Percentiles rank a stretch among this genome's conserved stretches.
Evolutionary conservation across 1,139 yeast species (phyloP).

Genomic region (Geotrichum candidum): DNA sequence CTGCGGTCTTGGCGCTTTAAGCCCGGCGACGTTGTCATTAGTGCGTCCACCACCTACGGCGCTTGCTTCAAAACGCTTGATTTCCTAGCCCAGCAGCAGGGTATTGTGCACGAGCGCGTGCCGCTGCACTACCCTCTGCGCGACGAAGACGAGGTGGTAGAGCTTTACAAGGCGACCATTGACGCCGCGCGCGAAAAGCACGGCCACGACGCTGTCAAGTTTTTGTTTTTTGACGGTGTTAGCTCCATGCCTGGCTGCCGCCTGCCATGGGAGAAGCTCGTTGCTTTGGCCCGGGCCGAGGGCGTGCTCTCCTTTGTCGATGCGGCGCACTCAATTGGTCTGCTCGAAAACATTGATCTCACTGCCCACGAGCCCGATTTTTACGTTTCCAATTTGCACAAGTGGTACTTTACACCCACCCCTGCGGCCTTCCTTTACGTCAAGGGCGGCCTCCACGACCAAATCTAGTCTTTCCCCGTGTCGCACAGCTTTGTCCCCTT

Average conservation of each 20-base stretch:
- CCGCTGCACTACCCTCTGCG: slow-evolving; percentile 44
- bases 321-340: slow-evolving; percentile 68
- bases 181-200: slow-evolving; percentile 18
- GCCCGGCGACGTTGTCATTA: slow-evolving; percentile 50
- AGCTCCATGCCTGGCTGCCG: slow-evolving; percentile 59
- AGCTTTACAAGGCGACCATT: slow-evolving; percentile 37
- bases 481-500: slow-evolving; percentile 32
- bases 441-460: slow-evolving; percentile 44
- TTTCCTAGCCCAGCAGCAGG: slow-evolving; percentile 42
- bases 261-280: slow-evolving; percentile 51
- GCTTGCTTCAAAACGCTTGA: slow-evolving; percentile 52
- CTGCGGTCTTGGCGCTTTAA: slow-evolving; percentile 50
- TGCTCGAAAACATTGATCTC: slow-evolving; percentile 44
- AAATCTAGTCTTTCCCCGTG: slow-evolving; percentile 55
- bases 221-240: slow-evolving; percentile 56
- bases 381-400: slow-evolving; percentile 58
- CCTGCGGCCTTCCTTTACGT: slow-evolving; percentile 59
- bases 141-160: slow-evolving; percentile 44
- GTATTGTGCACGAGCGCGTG: slow-evolving; percentile 44
- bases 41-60: slow-evolving; percentile 51
- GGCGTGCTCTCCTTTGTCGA: slow-evolving; percentile 55
- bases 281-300: slow-evolving; percentile 44
- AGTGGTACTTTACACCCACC: slow-evolving; percentile 60
- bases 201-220: slow-evolving; percentile 27
- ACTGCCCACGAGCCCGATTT: slow-evolving; percentile 51